Conservation (phyloP, 441 rosid genomes). For the Gossypium davidsonii region DNA sequence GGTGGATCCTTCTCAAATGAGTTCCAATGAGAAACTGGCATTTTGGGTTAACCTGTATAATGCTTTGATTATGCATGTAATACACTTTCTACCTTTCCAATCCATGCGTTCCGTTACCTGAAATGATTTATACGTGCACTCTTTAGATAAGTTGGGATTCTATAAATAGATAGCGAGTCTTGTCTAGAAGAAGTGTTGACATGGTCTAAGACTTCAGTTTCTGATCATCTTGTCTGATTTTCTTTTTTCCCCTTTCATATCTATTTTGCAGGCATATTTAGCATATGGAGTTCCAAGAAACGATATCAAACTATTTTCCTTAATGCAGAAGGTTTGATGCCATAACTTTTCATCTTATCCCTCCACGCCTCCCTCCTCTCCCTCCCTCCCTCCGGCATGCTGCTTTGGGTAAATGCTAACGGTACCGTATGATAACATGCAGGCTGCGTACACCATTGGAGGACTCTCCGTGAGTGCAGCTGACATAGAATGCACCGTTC, state of each 20-base stretch:
- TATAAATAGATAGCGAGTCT: not conserved
- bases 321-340: slow-evolving; percentile 60
- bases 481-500: slow-evolving; percentile 50
- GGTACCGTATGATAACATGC: slow-evolving; percentile 18
- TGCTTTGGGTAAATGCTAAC: slow-evolving; percentile 11
- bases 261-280: slow-evolving; percentile 52
- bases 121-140: not conserved
- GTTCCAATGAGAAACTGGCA: slow-evolving; percentile 53
- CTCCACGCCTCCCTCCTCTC: not conserved
- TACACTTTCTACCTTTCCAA: slow-evolving; percentile 4
- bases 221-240: not conserved
- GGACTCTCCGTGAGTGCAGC: slow-evolving; percentile 56
- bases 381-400: not conserved
- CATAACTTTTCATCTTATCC: not conserved
- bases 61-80: slow-evolving; percentile 76
- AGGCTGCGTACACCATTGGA: slow-evolving; percentile 68
- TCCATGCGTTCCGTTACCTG: not conserved
- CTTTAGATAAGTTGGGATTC: not conserved
- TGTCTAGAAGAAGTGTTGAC: not conserved
- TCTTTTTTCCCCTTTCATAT: not conserved
- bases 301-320: slow-evolving; percentile 51
- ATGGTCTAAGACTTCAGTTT: slow-evolving; percentile 10
- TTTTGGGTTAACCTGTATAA: slow-evolving; percentile 75
- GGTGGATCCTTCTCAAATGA: slow-evolving; percentile 47
- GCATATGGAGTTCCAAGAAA: slow-evolving; percentile 69